phyloP scores from a whole-genome alignment of 2,329 filamentous ascomycete species.

The Ophiostoma fasciatum region DNA sequence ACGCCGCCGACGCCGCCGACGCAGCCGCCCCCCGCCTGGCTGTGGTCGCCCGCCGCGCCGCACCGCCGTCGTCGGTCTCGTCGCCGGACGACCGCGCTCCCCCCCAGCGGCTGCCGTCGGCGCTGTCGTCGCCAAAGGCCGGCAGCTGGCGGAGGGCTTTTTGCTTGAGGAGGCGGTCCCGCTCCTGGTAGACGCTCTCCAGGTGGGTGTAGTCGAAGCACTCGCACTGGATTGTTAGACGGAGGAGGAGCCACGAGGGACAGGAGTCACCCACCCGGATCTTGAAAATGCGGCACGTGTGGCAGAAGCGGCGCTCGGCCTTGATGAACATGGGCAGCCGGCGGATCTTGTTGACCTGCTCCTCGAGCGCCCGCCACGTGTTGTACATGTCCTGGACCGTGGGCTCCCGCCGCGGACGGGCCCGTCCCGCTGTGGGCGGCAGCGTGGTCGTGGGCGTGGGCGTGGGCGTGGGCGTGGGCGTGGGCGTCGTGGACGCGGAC shows the following conservation, averaged over 20 bases:
- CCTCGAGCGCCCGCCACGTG: constrained; percentile 9
- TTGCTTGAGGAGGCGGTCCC: constrained; percentile 2
- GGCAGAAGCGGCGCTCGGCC: constrained; percentile 7
- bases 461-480: neutral
- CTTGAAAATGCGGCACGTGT: constrained; percentile 8
- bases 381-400: constrained; percentile 13
- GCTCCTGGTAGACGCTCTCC: constrained; percentile 5
- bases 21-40: too few relatives aligned
- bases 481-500: too few relatives aligned
- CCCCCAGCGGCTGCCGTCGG: neutral
- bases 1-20: too few relatives aligned
- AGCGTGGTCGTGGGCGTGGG: neutral
- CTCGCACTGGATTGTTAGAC: constrained; percentile 5
- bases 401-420: too few relatives aligned
- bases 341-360: constrained; percentile 5
- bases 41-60: too few relatives aligned
- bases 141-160: constrained; percentile 2
- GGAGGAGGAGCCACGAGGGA: rapidly evolving
- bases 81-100: too few relatives aligned
- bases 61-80: too few relatives aligned
- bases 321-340: constrained; percentile 10
- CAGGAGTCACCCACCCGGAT: neutral
- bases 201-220: constrained; percentile 11
- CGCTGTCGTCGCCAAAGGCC: neutral
- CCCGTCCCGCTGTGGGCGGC: neutral